A percentile compares a stretch with the other conserved stretches of the same genome.
phyloP scores from a whole-genome alignment of 1,284 basidiomycete genomes.

The Pulveroboletus sp. region DNA sequence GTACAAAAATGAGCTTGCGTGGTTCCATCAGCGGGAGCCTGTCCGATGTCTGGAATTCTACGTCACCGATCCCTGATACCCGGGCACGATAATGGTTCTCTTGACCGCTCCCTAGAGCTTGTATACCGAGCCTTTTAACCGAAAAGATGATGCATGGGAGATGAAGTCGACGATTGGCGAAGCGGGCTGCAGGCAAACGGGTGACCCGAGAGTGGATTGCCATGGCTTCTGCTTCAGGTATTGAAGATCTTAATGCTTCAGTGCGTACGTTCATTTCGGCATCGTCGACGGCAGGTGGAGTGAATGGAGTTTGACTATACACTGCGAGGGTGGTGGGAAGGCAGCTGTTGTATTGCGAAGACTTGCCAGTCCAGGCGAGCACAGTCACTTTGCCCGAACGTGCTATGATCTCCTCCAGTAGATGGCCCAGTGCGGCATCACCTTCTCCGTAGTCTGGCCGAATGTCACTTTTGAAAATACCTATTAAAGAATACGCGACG shows the following conservation, averaged over 20 bases:
- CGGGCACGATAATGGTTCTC: neutral
- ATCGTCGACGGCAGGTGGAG: neutral
- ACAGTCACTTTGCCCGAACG: conserved; percentile 14
- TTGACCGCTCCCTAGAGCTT: neutral
- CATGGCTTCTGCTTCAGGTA: neutral
- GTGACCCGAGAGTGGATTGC: neutral
- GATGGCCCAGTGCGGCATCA: conserved; percentile 13
- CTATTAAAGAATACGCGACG: conserved; percentile 21
- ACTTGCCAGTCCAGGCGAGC: conserved; percentile 19
- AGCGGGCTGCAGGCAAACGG: neutral
- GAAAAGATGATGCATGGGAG: conserved; percentile 1
- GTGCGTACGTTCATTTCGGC: neutral
- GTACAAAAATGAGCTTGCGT: neutral
- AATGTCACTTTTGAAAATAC: conserved; percentile 20
- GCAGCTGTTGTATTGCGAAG: conserved; percentile 20
- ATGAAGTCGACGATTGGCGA: neutral
- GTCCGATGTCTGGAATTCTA: neutral
- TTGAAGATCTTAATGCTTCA: neutral
- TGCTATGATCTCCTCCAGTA: conserved; percentile 16
- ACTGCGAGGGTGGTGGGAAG: conserved; percentile 11
- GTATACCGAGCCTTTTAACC: neutral
- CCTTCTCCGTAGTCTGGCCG: conserved; percentile 19
- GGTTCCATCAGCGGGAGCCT: neutral
- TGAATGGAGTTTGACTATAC: conserved; percentile 4
- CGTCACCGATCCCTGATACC: neutral